Percentiles rank a stretch among this genome's conserved stretches.
Conservation (phyloP, 2,329 filamentous ascomycete genomes). For the Aspergillus persii region DNA sequence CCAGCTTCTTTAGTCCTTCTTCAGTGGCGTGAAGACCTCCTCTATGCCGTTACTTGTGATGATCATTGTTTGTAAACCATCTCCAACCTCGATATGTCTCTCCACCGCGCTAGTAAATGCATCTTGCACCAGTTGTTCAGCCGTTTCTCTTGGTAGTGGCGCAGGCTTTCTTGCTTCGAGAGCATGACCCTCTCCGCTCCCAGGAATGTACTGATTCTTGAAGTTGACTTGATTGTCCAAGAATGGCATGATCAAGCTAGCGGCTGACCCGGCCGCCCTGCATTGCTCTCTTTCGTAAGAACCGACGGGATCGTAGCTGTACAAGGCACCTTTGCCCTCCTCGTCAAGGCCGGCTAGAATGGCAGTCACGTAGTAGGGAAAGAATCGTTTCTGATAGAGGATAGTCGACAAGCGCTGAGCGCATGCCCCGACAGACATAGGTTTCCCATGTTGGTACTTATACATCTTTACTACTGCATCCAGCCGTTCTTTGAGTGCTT, state of each 20-base stretch:
- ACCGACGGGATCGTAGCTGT: slow-evolving; percentile 96
- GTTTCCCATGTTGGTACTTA: slow-evolving; percentile 95
- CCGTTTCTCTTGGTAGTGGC: slow-evolving; percentile 69
- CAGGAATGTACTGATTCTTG: slow-evolving; percentile 96
- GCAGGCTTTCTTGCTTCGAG: slow-evolving; percentile 60
- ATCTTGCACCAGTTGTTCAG: slow-evolving; percentile 89
- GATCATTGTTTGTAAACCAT: slow-evolving; percentile 91
- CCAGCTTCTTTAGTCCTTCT: slow-evolving; percentile 69
- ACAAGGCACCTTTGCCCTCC: slow-evolving; percentile 88
- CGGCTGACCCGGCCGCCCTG: slow-evolving; percentile 85
- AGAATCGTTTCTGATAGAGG: slow-evolving; percentile 96
- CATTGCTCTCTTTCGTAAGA: slow-evolving; percentile 98
- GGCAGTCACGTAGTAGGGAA: slow-evolving; percentile 95
- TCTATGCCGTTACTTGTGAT: slow-evolving; percentile 86
- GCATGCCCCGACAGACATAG: slow-evolving; percentile 90
- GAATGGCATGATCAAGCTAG: slow-evolving; percentile 97
- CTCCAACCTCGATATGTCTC: slow-evolving; percentile 98
- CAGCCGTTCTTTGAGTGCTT: slow-evolving; percentile 88
- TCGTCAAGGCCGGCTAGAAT: slow-evolving; percentile 94
- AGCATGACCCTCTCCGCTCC: slow-evolving; percentile 78
- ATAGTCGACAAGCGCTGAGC: slow-evolving; percentile 94
- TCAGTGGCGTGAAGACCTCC: slow-evolving; percentile 79
- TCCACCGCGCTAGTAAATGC: slow-evolving; percentile 97
- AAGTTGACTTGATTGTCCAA: slow-evolving; percentile 99
- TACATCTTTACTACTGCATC: slow-evolving; percentile 98